phyloP scores from a whole-genome alignment of 169 alveolate species.

The Plasmodium adleri region DNA sequence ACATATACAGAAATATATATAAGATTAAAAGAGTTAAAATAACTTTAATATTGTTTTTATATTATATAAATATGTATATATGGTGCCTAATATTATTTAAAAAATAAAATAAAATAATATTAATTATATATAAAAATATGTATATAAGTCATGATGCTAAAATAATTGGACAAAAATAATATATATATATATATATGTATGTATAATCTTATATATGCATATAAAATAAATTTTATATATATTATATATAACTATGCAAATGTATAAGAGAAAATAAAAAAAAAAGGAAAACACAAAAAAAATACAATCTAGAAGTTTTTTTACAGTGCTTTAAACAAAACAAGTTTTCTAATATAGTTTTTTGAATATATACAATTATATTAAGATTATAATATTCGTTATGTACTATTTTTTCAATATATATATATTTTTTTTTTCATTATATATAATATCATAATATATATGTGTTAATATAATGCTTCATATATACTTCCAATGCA shows the following conservation, averaged over 20 bases:
- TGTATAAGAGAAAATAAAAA: background rate
- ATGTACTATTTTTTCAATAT: background rate
- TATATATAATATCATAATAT: background rate
- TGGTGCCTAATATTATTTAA: conserved; percentile 13
- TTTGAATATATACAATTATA: background rate
- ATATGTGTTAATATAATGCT: too few species aligned
- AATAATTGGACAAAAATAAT: conserved; percentile 56
- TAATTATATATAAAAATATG: conserved; percentile 20
- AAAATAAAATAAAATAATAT: conserved; percentile 31
- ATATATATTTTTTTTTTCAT: background rate
- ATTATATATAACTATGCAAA: too few species aligned
- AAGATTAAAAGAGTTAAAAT: conserved; percentile 6
- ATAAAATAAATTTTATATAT: background rate
- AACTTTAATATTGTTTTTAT: conserved; percentile 9
- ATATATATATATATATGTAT: background rate
- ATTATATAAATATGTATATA: background rate
- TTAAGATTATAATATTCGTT: background rate
- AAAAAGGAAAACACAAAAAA: background rate
- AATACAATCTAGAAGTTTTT: conserved; percentile 4
- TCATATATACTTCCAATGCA: too few species aligned
- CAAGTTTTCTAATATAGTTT: conserved; percentile 4
- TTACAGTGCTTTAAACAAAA: conserved; percentile 4
- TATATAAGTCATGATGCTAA: conserved; percentile 23
- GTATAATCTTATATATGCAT: conserved; percentile 18
- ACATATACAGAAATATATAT: background rate